Percentiles rank a stretch among this genome's conserved stretches.
phyloP scores from a whole-genome alignment of 2,329 filamentous ascomycete genomes.

The Parastagonospora nodorum region DNA sequence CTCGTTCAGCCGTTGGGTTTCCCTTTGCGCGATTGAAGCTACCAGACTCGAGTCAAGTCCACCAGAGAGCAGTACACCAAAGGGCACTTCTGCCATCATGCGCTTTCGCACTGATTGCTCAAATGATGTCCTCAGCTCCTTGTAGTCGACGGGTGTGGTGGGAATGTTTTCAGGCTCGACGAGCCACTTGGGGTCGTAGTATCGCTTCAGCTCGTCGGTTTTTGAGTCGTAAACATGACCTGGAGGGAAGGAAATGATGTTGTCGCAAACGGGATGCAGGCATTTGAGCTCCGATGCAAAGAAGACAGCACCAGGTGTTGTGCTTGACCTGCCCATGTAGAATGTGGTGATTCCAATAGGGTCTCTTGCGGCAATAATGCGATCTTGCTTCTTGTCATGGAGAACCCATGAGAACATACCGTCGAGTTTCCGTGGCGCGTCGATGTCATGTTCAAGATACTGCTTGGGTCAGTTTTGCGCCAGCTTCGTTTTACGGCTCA shows the following conservation, averaged over 20 bases:
- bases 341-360: slow-evolving; percentile 97
- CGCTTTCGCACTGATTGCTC: slow-evolving; percentile 94
- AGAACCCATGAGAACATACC: slow-evolving; percentile 99
- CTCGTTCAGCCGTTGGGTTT: slow-evolving; percentile 78
- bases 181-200: slow-evolving; percentile 87
- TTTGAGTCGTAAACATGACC: slow-evolving; percentile 96
- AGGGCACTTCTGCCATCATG: slow-evolving; percentile 98
- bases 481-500: not conserved
- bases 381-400: slow-evolving; percentile 93
- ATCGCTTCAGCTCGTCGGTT: slow-evolving; percentile 81
- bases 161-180: slow-evolving; percentile 83
- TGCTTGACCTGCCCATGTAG: slow-evolving; percentile 88
- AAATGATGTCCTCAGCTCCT: slow-evolving; percentile 76
- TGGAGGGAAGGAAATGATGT: slow-evolving; percentile 91
- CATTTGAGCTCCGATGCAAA: slow-evolving; percentile 98
- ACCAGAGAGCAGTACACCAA: slow-evolving; percentile 92
- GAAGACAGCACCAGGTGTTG: slow-evolving; percentile 83
- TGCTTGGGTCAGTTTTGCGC: slow-evolving; percentile 47
- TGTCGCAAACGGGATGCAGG: slow-evolving; percentile 90
- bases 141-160: slow-evolving; percentile 79
- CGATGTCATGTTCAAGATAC: slow-evolving; percentile 91
- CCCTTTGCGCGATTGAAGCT: slow-evolving; percentile 91
- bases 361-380: slow-evolving; percentile 90
- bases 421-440: slow-evolving; percentile 91
- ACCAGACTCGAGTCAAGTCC: slow-evolving; percentile 95